Percentiles rank a stretch among this genome's conserved stretches.
These are phyloP conservation scores for Solanum hybrid DNA, from an alignment of 305 asterid species.

Conservation along the genomic window DNA sequence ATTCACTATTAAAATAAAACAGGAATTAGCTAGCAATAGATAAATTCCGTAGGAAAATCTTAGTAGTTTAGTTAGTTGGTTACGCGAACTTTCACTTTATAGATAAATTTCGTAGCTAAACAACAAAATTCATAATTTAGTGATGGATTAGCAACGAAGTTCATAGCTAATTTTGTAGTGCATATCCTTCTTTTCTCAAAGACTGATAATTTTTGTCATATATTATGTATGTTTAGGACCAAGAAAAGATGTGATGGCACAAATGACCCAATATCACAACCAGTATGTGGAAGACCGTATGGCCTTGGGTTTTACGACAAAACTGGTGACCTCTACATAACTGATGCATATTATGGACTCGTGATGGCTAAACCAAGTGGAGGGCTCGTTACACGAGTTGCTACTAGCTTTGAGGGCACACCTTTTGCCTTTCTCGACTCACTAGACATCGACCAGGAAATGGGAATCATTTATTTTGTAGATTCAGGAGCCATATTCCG, in stretches of 20 bases:
- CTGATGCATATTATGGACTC: constrained; percentile 4
- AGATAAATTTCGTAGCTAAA: not conserved
- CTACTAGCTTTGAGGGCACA: not conserved
- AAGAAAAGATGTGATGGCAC: constrained; percentile 10
- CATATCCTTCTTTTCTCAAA: not conserved
- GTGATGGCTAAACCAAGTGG: not conserved
- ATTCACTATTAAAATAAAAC: not conserved
- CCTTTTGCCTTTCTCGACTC: not conserved
- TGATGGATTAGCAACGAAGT: not conserved
- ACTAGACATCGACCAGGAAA: not conserved
- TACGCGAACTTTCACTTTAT: not conserved
- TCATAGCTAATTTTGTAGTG: not conserved
- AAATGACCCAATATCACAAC: not conserved
- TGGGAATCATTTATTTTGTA: not conserved
- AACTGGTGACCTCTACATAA: not conserved
- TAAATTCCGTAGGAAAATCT: not conserved
- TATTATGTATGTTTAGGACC: not conserved
- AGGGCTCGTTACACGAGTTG: constrained; percentile 3
- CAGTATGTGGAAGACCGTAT: constrained; percentile 3
- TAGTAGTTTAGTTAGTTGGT: not conserved
- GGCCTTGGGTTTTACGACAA: not conserved
- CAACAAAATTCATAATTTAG: not conserved
- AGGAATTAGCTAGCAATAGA: not conserved
- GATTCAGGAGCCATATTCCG: not conserved
- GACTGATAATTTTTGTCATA: not conserved